Base-by-base conservation (phyloP, 1,284 basidiomycete genomes). In the Schizophyllum amplum region DNA sequence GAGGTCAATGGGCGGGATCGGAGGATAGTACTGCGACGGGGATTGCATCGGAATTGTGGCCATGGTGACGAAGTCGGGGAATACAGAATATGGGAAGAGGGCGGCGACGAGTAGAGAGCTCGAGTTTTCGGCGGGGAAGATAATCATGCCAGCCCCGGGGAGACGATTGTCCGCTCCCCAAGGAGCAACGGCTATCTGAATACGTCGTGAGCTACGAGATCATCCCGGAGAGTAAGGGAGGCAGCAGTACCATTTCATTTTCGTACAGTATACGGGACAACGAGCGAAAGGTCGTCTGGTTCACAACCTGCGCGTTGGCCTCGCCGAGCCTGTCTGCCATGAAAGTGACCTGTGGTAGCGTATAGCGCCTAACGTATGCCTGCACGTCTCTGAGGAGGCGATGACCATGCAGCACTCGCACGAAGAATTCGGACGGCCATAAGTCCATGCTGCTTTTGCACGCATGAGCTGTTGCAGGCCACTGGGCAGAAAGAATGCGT, bases 251-350 rank as follows among this genome's bases (percentile, higher is more conserved):
- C 59, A 77, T 73, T 59, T 80, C 75, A 59, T 74, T 74, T 57
- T 83, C 78, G 56, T 73, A 75, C 23, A 86, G 68, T 26, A 77
- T 68, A 21, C 74, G 69, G 20, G 81, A 78, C 58, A 86, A 69
- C 26, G 76, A 72, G 56, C 80, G 76, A 65, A 85, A 86, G 55
- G 71, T 72, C 46, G 74, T 68, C 63, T 78, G 71, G 64, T 85
- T 86, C 56, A 75, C 72, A 54, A 71, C 70, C 63, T 78, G 75
- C 47, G 68, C 66, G 27, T 75, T 71, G 21, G 75, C 68, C 58
- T 83, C 78, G 33, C 78, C 69, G 52, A 81, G 73, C 42, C 77
- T 75, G 64, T 83, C 80, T 9, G 84, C 78, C 75, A 85, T 79
- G 68, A 86, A 80, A 54, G 82, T 82, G 68, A 78, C 83, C 57